Base-by-base conservation (phyloP, 305 asterid species). In the Fraxinus baroniana region DNA sequence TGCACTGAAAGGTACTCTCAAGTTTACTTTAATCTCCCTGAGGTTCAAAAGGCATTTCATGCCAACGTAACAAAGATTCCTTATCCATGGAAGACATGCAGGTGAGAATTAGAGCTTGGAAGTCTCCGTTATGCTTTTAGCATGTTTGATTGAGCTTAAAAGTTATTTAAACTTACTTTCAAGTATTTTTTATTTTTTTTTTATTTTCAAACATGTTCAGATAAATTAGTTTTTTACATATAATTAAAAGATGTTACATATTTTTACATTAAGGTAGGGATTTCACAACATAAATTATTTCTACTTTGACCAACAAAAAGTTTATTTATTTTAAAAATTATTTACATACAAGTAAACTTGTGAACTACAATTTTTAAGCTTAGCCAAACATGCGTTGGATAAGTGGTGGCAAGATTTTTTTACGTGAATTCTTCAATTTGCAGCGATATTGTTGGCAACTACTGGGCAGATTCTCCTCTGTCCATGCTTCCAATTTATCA, bases 401-500 rank as follows among this genome's bases (percentile, higher is more conserved):
- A 7, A 77, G 13, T 20, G 60, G 26, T 49, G 46, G 7, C 68
- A 52, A 44, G 8, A 35, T 57, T 49, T 80, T 62, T 79, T 30
- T 72, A 36, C 35, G 17, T 5, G 73, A 84, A 3, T 10, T 82
- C 39, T 73, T 79, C 74, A n/a, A 66, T 77, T 83, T 86, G 86
- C 90, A 93, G 99, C 30, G 97, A 94, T 75, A 41, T 88, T 52
- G 95, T 96, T 20, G 98, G 98, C 73, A 62, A 88, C 83, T 83
- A 91, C 84, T 96, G 99, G 99, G 89, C 87, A 3, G 98, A 96
- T 88, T 88, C 99, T 82, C 99, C 99, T 77, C 79, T 86, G 10
- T 93, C 99, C 81, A 86, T 94, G 95, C 98, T 96, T 87, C 98
- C 99, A 0, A 91, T 94, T 81, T 94, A 96, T 87, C 87, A 92